These are phyloP conservation scores for Stephania japonica DNA, from an alignment of 164 flowering plant genomes.

Conservation along the genomic window DNA sequence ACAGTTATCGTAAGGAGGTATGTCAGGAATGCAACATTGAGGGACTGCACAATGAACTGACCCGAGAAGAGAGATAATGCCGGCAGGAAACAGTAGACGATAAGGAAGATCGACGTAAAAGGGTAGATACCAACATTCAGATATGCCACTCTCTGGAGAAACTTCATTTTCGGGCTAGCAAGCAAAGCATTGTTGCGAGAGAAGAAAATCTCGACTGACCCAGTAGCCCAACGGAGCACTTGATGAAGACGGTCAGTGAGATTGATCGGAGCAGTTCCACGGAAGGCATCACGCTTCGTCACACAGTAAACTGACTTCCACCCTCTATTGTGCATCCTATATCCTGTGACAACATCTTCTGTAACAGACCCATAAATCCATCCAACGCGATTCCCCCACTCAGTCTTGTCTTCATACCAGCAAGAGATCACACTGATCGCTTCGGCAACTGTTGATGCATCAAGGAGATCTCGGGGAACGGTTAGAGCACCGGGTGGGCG, in stretches of 20 bases:
- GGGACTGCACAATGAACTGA: constrained; percentile 64
- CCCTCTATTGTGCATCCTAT: constrained; percentile 77
- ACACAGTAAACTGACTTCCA: constrained; percentile 84
- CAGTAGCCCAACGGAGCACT: constrained; percentile 94
- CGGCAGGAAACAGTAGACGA: constrained; percentile 81
- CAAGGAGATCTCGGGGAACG: constrained; percentile 61
- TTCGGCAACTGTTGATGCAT: constrained; percentile 70
- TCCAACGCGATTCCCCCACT: constrained; percentile 77
- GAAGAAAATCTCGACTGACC: constrained; percentile 84
- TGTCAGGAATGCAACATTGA: constrained; percentile 55
- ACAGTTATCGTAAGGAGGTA: constrained; percentile 64
- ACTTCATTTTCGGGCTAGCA: constrained; percentile 48
- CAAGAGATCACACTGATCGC: constrained; percentile 67
- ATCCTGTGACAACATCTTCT: constrained; percentile 83
- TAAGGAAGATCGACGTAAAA: constrained; percentile 72
- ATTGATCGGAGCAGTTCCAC: constrained; percentile 84
- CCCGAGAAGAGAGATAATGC: constrained; percentile 77
- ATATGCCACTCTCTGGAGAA: constrained; percentile 67
- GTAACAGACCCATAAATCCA: constrained; percentile 91
- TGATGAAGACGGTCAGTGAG: constrained; percentile 82
- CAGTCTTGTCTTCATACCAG: constrained; percentile 84
- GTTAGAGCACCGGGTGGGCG: constrained; percentile 80
- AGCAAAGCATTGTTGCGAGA: constrained; percentile 77
- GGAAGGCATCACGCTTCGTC: constrained; percentile 73
- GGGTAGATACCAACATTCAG: constrained; percentile 78